Percentiles rank a stretch among this genome's conserved stretches.
These are phyloP conservation scores for Starmerella floris DNA, from an alignment of 805 yeast genomes.

Conservation along the genomic window DNA sequence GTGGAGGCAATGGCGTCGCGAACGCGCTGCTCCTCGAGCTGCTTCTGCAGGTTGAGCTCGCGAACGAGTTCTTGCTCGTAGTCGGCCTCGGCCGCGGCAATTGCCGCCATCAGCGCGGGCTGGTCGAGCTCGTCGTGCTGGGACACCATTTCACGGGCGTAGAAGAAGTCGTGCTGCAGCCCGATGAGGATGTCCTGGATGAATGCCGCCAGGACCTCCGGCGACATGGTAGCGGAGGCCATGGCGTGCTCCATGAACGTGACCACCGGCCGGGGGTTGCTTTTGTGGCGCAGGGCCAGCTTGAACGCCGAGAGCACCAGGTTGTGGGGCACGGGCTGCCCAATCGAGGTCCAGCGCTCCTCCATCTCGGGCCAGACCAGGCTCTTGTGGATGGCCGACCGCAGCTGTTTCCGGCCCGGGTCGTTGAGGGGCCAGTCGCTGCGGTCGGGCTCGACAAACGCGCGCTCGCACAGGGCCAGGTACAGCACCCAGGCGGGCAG, in stretches of 20 bases:
- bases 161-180: conserved; percentile 11
- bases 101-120: background rate
- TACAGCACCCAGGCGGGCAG: conserved; percentile 11
- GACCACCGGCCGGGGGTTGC: conserved; percentile 8
- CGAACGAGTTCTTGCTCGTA: background rate
- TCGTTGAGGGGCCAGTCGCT: conserved; percentile 9
- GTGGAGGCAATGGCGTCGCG: background rate
- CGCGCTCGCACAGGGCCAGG: conserved; percentile 14
- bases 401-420: conserved; percentile 6
- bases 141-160: conserved; percentile 13
- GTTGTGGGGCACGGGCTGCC: conserved; percentile 6
- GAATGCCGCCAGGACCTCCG: conserved; percentile 7
- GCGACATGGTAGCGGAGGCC: conserved; percentile 2
- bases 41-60: background rate
- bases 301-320: conserved; percentile 7
- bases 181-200: conserved; percentile 2
- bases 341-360: background rate
- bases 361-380: conserved; percentile 4
- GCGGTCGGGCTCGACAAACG: conserved; percentile 12
- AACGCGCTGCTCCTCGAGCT: conserved; percentile 5
- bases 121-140: background rate
- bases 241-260: conserved; percentile 9
- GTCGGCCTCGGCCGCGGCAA: conserved; percentile 3
- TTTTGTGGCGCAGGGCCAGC: conserved; percentile 5
- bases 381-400: conserved; percentile 1